Evolutionary conservation across 139 green algal genomes (phyloP), one percentile per base, ranked within the genome.

Genomic region (Zygnema circumcarinatum): DNA sequence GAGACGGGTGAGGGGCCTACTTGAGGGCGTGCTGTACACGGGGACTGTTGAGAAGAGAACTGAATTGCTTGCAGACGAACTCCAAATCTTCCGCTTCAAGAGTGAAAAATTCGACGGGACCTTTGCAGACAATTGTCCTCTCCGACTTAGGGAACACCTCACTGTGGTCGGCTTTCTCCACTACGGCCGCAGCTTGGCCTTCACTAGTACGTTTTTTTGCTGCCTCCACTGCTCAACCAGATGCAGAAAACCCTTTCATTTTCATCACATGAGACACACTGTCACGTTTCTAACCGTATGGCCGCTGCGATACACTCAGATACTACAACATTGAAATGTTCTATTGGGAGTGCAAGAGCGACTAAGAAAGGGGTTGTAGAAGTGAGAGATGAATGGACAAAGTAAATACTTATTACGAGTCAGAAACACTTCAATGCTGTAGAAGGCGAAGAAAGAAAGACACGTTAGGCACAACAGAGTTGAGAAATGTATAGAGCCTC

Each of bases 31-130:
- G 75, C 21, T 47, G 75, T 2, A 78, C 69, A 33, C n/a, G 52
- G 53, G 38, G 53, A 69, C 0, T 38, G 53, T 38, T 2, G 7
- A 0, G 41, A 29, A 69, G 38, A 29, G 32, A 35, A 74, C 16
- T 62, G 31, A 89, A 89, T 40, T 90, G 85, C 0, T 47, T 54
- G 62, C 38, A 81, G 40, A 90, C 76, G 22, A 83, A 90, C 29
- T 88, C 67, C 33, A 90, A 32, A 69, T 90, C 85, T 0, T 2
- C 39, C 2, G 85, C 85, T 3, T 81, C 79, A 25, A 90, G 25
- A n/a, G 85, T 39, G 32, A 90, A 90, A 25, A 29, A 67, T 67
- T 90, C 85, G 0, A 90, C 85, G 29, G 54, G 36, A 29, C 39
- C 85, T n/a, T 85, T 72, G 67, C 78, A 88, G 22, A 35, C 32